phyloP scores from a whole-genome alignment of 1,284 basidiomycete species.

The Coriolopsis trogii region DNA sequence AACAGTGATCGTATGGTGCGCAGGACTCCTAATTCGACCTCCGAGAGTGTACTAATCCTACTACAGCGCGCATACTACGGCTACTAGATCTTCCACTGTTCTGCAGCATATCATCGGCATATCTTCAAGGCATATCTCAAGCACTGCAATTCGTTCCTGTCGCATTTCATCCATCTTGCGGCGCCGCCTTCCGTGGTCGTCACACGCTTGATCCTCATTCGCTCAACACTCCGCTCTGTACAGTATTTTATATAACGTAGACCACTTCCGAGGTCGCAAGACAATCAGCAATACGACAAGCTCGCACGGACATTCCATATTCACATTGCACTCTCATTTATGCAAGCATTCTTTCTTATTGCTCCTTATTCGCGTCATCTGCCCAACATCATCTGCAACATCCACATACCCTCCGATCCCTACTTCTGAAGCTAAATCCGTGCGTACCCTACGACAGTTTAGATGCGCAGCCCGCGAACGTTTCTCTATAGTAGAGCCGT shows the following conservation, averaged over 20 bases:
- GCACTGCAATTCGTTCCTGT: constrained; percentile 11
- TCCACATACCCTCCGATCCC: no score
- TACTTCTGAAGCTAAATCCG: background rate
- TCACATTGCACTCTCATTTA: constrained; percentile 23
- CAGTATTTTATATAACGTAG: background rate
- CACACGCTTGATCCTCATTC: constrained; percentile 4
- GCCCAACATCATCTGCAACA: constrained; percentile 15
- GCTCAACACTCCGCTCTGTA: background rate
- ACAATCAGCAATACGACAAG: constrained; percentile 1
- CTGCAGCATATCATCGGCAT: constrained; percentile 28
- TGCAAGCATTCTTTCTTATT: constrained; percentile 28
- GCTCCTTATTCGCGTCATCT: constrained; percentile 28
- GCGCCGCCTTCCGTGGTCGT: constrained; percentile 1
- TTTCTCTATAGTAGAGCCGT: no score
- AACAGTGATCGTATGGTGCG: constrained; percentile 55
- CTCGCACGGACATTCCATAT: background rate
- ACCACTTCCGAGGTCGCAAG: background rate
- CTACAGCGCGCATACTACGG: constrained; percentile 50
- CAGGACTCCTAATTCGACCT: constrained; percentile 1
- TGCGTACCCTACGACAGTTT: background rate
- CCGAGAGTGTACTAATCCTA: constrained; percentile 13
- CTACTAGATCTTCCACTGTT: constrained; percentile 33
- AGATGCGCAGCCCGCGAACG: no score
- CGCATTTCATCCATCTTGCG: constrained; percentile 17
- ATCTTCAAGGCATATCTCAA: constrained; percentile 24